Evolutionary conservation across 345 rosid species (phyloP).

Genomic region (Eucalyptus fibrosa): DNA sequence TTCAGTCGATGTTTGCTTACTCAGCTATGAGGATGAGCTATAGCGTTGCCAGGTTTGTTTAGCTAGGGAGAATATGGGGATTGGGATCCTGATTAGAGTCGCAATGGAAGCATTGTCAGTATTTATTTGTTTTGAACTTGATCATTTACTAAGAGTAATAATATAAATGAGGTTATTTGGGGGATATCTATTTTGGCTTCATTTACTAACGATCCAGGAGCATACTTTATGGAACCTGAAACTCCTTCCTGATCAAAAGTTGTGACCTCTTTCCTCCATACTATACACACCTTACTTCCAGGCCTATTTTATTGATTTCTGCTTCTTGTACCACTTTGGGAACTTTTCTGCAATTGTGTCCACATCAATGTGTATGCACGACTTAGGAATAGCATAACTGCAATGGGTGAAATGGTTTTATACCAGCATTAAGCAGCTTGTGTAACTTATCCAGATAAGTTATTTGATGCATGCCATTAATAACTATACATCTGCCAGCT

Average conservation of each 20-base stretch:
- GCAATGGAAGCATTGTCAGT: not conserved
- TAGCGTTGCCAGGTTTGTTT: not conserved
- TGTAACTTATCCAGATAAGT: not conserved
- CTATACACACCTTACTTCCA: not conserved
- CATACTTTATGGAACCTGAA: not conserved
- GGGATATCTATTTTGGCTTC: not conserved
- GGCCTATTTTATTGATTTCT: not conserved
- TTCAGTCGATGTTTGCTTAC: not conserved
- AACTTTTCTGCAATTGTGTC: not conserved
- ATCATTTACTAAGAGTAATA: not conserved
- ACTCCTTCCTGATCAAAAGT: not conserved
- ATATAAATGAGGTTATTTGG: not conserved
- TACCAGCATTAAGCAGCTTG: not conserved
- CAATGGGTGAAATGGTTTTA: not conserved
- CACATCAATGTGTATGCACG: not conserved
- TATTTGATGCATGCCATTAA: not conserved
- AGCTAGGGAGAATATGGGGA: not conserved
- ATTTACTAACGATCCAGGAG: not conserved
- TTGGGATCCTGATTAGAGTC: not conserved
- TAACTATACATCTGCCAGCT: not conserved
- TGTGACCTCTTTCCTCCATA: not conserved
- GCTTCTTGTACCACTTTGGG: not conserved
- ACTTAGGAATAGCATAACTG: not conserved
- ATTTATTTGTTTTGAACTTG: not conserved
- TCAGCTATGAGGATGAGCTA: not conserved